Evolutionary conservation across 768 basidiomycete species (phyloP).

Genomic region (Suillus weaverae): DNA sequence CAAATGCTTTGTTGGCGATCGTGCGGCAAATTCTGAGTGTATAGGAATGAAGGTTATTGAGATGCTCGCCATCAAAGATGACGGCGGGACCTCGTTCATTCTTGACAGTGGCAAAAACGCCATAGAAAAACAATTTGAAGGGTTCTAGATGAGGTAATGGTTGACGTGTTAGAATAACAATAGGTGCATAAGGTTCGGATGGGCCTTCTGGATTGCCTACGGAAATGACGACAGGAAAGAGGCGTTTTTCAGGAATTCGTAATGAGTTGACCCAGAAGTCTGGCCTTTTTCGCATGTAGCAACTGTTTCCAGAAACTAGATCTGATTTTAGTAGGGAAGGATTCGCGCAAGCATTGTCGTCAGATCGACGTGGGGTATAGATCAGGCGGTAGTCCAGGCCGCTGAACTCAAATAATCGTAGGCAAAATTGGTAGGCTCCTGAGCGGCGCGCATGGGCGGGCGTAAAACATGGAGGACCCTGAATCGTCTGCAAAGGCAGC

Average conservation of each 20-base stretch:
- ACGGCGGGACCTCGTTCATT: conserved; percentile 52
- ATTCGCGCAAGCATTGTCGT: not conserved
- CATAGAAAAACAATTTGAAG: conserved; percentile 63
- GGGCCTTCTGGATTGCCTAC: conserved; percentile 27
- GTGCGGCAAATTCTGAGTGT: conserved; percentile 63
- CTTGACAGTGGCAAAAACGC: conserved; percentile 42
- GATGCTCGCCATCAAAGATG: conserved; percentile 43
- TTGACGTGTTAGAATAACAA: conserved; percentile 64
- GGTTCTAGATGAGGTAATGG: conserved; percentile 58
- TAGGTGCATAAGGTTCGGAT: conserved; percentile 47
- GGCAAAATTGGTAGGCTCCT: conserved; percentile 59
- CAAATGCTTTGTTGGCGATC: conserved; percentile 66
- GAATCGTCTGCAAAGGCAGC: conserved; percentile 40
- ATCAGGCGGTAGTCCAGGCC: conserved; percentile 53
- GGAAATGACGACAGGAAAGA: conserved; percentile 43
- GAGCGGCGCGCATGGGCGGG: conserved; percentile 55
- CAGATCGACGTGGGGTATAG: conserved; percentile 14
- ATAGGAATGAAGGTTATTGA: conserved; percentile 55
- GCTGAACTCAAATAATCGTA: conserved; percentile 48
- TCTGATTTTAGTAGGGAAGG: conserved; percentile 15
- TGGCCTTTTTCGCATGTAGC: conserved; percentile 60
- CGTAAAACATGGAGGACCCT: conserved; percentile 46
- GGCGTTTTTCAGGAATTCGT: conserved; percentile 21
- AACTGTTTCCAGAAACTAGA: conserved; percentile 44
- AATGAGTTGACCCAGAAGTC: conserved; percentile 61